Base-by-base conservation (phyloP, 2,329 filamentous ascomycete genomes). In the Neofusicoccum sp. region DNA sequence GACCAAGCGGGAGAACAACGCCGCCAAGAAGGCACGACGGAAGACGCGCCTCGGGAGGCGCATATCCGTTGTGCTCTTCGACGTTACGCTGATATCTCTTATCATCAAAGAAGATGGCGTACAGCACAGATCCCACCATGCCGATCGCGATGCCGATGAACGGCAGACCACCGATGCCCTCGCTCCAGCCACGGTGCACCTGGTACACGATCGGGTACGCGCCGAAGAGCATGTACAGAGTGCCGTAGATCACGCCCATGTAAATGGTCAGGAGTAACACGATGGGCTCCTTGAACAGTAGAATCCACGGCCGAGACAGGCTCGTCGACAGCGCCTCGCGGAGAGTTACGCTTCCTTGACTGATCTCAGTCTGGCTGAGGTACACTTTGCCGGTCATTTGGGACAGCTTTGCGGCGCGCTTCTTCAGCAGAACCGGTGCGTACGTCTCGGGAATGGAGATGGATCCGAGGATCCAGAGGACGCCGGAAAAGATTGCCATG, bases 241-340 rank as follows among this genome's bases (percentile, higher is more conserved):
- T 80, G 14, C 79, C 80, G 68, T 82, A 83, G 64, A 82, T 79
- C 68, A 83, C 87, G 63, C 87, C 86, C 79, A 89, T 84, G 77
- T 90, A 91, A 31, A 91, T 78, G 41, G 84, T 85, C 3, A 87
- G 79, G 8, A 90, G 77, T 9, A 89, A 72, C 29, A 90, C 86
- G 66, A 90, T 91, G 2, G 89, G 89, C 71, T 92, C 89, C 62
- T 79, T 78, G 79, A 91, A 88, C 6, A 92, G 81, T 59, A 92
- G 81, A 49, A 88, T 78, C 87, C 88, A 89, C 1, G 89, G 89
- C 3, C 89, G 82, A 56, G 83, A 79, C n/a, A 90, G 78, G 3
- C 85, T 82, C 2, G 82, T 80, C 61, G 80, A 80, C 71, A 89
- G 83, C 43, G 84, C 81, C 61, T 81, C 72, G 6, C 70, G 71